Evolutionary conservation across 768 basidiomycete genomes (phyloP), one percentile per base, ranked within the genome.

Genomic region (Tricholoma bakamatsutake): DNA sequence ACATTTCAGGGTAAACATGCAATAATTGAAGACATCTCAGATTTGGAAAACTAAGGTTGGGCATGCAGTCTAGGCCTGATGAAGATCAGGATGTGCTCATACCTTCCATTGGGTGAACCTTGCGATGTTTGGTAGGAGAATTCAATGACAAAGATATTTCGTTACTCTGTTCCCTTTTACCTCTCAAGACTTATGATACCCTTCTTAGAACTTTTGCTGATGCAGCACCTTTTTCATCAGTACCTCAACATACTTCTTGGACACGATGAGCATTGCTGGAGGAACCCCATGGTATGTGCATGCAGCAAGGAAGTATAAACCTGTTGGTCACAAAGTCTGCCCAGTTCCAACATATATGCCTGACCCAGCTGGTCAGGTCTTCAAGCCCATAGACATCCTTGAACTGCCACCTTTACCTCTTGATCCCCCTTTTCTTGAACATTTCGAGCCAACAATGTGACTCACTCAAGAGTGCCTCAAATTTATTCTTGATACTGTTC

Each of bases 241-340:
- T 24, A 24, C 21, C 21, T 24, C 21, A 24, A 24, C 21, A 15
- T 5, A 39, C 10, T 5, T n/a, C 15, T 13, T 39, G 37, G n/a
- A 9, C 55, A 15, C 3, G 11, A 33, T 12, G 28, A 18, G 21
- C 21, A 24, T 24, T 24, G 21, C 21, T 24, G 21, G 21, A 24
- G 21, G 21, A 24, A 24, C 21, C 21, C 46, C 46, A n/a, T 39
- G 46, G 15, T 37, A 53, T 21, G 46, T 30, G 4, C 11, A 39
- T 13, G 37, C 12, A 11, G 37, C 12, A 12, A 15, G 45, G 24
- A 56, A 43, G 11, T 67, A 66, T 50, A 66, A 66, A 39, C 59
- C 63, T 1, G 66, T 68, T 0, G 59, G 66, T 31, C 18, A 60
- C 13, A 68, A 68, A 55, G 63, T 66, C 3, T 56, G 58, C 7